Conservation (phyloP, 1,139 yeast genomes). For the Kodamaea ohmeri region DNA sequence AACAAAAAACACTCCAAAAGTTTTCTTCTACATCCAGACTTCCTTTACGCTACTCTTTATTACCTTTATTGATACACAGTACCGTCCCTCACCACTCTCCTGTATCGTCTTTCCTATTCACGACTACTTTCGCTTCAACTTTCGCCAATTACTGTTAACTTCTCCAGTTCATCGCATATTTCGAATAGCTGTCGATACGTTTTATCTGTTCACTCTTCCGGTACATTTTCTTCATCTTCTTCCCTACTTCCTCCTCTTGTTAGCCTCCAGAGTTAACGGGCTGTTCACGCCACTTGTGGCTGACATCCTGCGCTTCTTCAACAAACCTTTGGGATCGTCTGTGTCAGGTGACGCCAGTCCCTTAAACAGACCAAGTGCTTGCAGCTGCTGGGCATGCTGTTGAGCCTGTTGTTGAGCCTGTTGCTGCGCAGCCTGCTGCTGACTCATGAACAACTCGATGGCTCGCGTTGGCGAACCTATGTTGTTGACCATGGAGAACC, state of each 20-base stretch:
- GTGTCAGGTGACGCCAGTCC: conserved; percentile 11
- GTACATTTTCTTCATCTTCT: no score
- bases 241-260: conserved; percentile 13
- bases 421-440: conserved; percentile 15
- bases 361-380: no score
- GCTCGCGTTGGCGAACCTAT: conserved; percentile 58
- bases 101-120: background rate
- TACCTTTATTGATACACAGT: background rate
- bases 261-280: conserved; percentile 14
- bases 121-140: background rate
- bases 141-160: background rate
- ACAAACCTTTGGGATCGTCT: conserved; percentile 15
- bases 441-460: conserved; percentile 47
- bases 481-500: conserved; percentile 45
- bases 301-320: conserved; percentile 17
- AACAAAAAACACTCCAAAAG: no score
- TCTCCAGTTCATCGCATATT: conserved; percentile 2
- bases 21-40: no score
- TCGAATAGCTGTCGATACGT: no score
- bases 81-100: background rate
- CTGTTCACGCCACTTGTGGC: conserved; percentile 13
- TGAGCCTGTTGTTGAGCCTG: conserved; percentile 15
- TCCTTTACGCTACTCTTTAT: no score
- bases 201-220: no score
- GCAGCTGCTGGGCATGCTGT: conserved; percentile 1